Percentiles rank a stretch among this genome's conserved stretches.
phyloP scores from a whole-genome alignment of 1,284 basidiomycete genomes.

The Pulchroboletus neoregius region DNA sequence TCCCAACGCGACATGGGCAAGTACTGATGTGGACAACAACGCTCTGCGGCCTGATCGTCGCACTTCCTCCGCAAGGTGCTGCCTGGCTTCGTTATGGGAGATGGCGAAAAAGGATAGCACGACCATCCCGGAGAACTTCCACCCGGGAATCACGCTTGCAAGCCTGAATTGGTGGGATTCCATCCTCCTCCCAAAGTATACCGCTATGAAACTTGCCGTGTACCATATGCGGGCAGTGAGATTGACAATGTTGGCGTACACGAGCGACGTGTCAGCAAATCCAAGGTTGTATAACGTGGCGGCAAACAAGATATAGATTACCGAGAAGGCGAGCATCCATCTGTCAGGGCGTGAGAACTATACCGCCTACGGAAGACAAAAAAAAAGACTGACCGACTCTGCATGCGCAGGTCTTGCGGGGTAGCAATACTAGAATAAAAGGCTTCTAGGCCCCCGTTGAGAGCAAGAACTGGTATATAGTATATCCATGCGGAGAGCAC shows the following conservation, averaged over 20 bases:
- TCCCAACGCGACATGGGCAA: constrained; percentile 43
- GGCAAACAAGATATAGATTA: constrained; percentile 54
- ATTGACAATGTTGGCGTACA: constrained; percentile 72
- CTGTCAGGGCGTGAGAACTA: constrained; percentile 30
- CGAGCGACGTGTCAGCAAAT: constrained; percentile 66
- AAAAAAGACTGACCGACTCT: constrained; percentile 49
- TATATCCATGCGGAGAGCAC: constrained; percentile 77
- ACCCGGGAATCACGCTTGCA: constrained; percentile 33
- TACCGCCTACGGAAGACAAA: constrained; percentile 2
- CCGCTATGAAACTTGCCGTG: constrained; percentile 37
- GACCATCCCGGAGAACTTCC: constrained; percentile 32
- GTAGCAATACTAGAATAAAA: constrained; percentile 80
- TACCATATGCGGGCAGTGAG: constrained; percentile 58
- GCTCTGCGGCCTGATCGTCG: constrained; percentile 27
- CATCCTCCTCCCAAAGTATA: constrained; percentile 35
- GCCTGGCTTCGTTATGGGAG: constrained; percentile 20
- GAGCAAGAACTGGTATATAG: constrained; percentile 83
- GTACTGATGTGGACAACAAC: constrained; percentile 32
- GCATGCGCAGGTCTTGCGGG: constrained; percentile 56
- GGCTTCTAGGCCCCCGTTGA: constrained; percentile 88
- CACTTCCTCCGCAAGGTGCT: constrained; percentile 25
- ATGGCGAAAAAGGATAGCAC: constrained; percentile 34
- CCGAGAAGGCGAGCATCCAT: constrained; percentile 69
- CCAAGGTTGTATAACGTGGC: constrained; percentile 45
- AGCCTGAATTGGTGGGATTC: constrained; percentile 24